These are phyloP conservation scores for Quercus agrifolia DNA, from an alignment of 306 rosid species.

Conservation along the genomic window DNA sequence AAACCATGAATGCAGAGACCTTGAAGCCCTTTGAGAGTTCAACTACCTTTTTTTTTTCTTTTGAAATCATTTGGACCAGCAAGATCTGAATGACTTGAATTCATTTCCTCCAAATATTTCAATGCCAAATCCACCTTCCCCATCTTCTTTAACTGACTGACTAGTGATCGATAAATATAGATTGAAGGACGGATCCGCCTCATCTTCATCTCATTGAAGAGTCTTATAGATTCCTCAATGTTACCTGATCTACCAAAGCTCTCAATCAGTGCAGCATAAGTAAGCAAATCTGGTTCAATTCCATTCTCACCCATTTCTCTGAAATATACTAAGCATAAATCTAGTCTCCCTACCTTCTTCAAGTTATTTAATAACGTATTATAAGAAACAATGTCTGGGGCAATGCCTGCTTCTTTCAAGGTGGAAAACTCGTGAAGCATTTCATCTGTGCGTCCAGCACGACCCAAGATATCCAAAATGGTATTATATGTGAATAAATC, in stretches of 20 bases:
- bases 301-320: slow-evolving; percentile 66
- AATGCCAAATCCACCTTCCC: slow-evolving; percentile 65
- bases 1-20: not conserved
- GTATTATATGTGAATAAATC: slow-evolving; percentile 70
- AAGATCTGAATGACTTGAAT: slow-evolving; percentile 43
- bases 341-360: slow-evolving; percentile 65
- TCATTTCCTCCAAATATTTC: slow-evolving; percentile 57
- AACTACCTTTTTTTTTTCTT: slow-evolving; percentile 32
- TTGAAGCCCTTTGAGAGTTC: not conserved
- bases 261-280: slow-evolving; percentile 68
- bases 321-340: slow-evolving; percentile 47
- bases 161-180: slow-evolving; percentile 51
- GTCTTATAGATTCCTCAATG: slow-evolving; percentile 54
- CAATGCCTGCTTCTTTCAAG: slow-evolving; percentile 52
- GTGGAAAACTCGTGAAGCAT: slow-evolving; percentile 49
- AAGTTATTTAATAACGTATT: slow-evolving; percentile 66
- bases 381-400: slow-evolving; percentile 64
- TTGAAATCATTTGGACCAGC: slow-evolving; percentile 55
- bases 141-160: slow-evolving; percentile 44
- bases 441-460: slow-evolving; percentile 48
- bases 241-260: slow-evolving; percentile 67
- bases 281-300: slow-evolving; percentile 65
- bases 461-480: slow-evolving; percentile 68
- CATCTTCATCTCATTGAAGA: slow-evolving; percentile 63
- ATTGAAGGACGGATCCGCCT: slow-evolving; percentile 55